These are phyloP conservation scores for Oenanthe javanica DNA, from an alignment of 140 eudicot genomes.

Conservation along the genomic window DNA sequence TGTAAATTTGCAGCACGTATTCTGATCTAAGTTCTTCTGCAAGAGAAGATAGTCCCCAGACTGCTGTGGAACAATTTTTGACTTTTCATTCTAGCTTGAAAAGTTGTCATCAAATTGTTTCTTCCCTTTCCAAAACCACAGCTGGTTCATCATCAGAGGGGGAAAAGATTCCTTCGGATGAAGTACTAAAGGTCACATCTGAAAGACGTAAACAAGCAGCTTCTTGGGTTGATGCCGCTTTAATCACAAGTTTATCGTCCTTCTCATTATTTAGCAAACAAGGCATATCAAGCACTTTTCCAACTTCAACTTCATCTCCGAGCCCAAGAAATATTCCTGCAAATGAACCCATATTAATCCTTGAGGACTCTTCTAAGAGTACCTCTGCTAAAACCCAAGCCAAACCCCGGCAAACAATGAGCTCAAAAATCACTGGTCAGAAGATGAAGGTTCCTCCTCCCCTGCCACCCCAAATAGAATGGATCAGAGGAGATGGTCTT, in stretches of 20 bases:
- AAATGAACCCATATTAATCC: slow-evolving; percentile 53
- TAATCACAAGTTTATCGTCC: slow-evolving; percentile 67
- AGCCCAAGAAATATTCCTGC: slow-evolving; percentile 23
- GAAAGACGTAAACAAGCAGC: slow-evolving; percentile 72
- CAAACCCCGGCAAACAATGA: slow-evolving; percentile 51
- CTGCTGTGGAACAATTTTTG: slow-evolving; percentile 83
- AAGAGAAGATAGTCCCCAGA: slow-evolving; percentile 84
- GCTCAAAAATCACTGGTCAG: slow-evolving; percentile 32
- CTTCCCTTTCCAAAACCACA: slow-evolving; percentile 52
- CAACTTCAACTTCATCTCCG: slow-evolving; percentile 23
- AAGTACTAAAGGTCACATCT: slow-evolving; percentile 40
- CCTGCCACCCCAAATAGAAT: slow-evolving; percentile 50
- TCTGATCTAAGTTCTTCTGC: slow-evolving; percentile 73
- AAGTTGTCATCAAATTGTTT: slow-evolving; percentile 39
- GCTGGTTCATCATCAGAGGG: slow-evolving; percentile 37
- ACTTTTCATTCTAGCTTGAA: slow-evolving; percentile 53
- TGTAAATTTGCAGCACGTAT: slow-evolving; percentile 46
- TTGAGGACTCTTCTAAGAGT: slow-evolving; percentile 50
- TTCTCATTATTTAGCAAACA: slow-evolving; percentile 57
- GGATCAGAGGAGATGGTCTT: slow-evolving; percentile 70
- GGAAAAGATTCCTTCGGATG: slow-evolving; percentile 64
- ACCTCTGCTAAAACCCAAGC: slow-evolving; percentile 37
- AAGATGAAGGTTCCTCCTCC: slow-evolving; percentile 35
- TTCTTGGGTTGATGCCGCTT: slow-evolving; percentile 84
- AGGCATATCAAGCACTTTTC: slow-evolving; percentile 18